A percentile compares a stretch with the other conserved stretches of the same genome.
phyloP scores from a whole-genome alignment of 192 early-diverging fungal species.

The Coemansia sp. region DNA sequence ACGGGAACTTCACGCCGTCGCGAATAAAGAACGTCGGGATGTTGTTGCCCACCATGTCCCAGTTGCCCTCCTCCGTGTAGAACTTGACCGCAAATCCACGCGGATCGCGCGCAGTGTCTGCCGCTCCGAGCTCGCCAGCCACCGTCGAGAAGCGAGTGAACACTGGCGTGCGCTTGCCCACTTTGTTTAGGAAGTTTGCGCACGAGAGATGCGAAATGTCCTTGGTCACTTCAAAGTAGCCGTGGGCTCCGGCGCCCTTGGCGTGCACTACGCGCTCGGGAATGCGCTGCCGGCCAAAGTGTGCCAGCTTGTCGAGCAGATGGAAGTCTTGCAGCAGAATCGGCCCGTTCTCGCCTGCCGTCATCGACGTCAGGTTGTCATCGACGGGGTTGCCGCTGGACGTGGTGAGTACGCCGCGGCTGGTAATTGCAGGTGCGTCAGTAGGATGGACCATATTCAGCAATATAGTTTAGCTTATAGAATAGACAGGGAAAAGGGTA shows the following conservation, averaged over 20 bases:
- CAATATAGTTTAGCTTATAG: not conserved
- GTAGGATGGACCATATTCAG: slow-evolving; percentile 35
- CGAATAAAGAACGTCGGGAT: slow-evolving; percentile 83
- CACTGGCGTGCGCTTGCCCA: slow-evolving; percentile 77
- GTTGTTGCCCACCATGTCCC: slow-evolving; percentile 87
- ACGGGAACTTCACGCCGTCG: slow-evolving; percentile 78
- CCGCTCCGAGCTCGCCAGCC: slow-evolving; percentile 69
- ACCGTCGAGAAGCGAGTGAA: slow-evolving; percentile 83
- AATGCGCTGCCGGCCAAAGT: slow-evolving; percentile 84
- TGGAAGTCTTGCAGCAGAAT: slow-evolving; percentile 73
- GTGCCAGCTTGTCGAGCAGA: slow-evolving; percentile 75
- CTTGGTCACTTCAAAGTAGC: slow-evolving; percentile 76
- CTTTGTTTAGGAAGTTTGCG: slow-evolving; percentile 69
- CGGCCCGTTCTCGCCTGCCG: slow-evolving; percentile 67
- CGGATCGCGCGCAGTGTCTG: slow-evolving; percentile 77
- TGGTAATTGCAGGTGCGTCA: slow-evolving; percentile 39
- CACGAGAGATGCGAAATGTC: slow-evolving; percentile 68
- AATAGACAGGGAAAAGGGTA: not conserved
- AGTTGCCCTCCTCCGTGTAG: slow-evolving; percentile 86
- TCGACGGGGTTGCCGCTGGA: slow-evolving; percentile 72
- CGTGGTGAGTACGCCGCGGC: slow-evolving; percentile 55
- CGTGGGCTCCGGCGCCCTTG: slow-evolving; percentile 80
- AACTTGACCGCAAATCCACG: slow-evolving; percentile 83
- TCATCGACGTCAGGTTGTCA: slow-evolving; percentile 71
- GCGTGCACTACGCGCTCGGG: slow-evolving; percentile 88